These are phyloP conservation scores for Heterobasidion annosum DNA, from an alignment of 1,284 basidiomycete genomes.

Conservation along the genomic window DNA sequence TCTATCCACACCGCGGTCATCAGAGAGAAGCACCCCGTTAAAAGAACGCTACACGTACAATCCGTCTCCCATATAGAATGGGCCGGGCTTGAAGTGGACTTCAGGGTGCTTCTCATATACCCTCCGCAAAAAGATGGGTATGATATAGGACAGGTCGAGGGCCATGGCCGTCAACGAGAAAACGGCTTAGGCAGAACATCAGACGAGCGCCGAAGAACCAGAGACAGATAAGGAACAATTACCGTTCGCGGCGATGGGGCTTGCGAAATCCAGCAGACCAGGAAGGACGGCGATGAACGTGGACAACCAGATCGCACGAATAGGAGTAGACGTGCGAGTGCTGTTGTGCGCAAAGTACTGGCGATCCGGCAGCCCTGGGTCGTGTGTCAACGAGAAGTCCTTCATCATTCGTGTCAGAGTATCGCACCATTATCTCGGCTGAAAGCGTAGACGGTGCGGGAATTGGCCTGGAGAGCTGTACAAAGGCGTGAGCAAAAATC, in stretches of 20 bases:
- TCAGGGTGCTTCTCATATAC: conserved; percentile 76
- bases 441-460: conserved; percentile 86
- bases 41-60: conserved; percentile 38
- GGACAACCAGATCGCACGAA: conserved; percentile 78
- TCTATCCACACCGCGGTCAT: neutral
- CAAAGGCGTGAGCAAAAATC: neutral
- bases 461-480: conserved; percentile 76
- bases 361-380: conserved; percentile 67
- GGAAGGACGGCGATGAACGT: conserved; percentile 66
- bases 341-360: conserved; percentile 74
- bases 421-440: conserved; percentile 67
- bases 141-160: conserved; percentile 63
- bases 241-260: conserved; percentile 66
- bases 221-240: neutral
- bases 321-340: conserved; percentile 61
- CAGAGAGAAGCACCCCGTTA: too few relatives aligned
- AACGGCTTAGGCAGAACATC: conserved; percentile 45
- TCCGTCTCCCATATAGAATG: conserved; percentile 82
- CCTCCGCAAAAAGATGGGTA: conserved; percentile 67
- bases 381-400: neutral
- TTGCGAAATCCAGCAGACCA: conserved; percentile 70
- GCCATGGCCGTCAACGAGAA: conserved; percentile 76
- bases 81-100: conserved; percentile 80
- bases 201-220: neutral
- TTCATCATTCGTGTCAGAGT: neutral